Evolutionary conservation across 148 eudicot genomes (phyloP).

Genomic region (Amaranthus hypochondriacus): DNA sequence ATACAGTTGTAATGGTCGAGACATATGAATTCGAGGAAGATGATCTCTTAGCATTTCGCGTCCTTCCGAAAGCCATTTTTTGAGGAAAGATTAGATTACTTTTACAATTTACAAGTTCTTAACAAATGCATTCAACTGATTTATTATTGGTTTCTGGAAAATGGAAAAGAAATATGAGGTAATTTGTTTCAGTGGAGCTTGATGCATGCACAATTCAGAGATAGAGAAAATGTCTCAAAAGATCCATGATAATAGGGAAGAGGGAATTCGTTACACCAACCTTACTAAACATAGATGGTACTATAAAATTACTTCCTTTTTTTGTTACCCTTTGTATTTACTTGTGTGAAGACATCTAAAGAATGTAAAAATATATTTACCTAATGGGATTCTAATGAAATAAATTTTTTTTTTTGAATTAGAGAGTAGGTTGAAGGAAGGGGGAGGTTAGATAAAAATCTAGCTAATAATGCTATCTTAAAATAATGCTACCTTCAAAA

Average conservation of each 20-base stretch:
- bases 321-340: neutral
- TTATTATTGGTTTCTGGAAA: neutral
- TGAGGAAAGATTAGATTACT: conserved; percentile 15
- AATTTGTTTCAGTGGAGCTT: conserved; percentile 23
- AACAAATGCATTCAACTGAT: neutral
- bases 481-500: no score
- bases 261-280: conserved; percentile 32
- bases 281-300: neutral
- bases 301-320: neutral
- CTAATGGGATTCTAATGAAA: neutral
- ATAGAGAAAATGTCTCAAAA: conserved; percentile 25
- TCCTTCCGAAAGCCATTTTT: conserved; percentile 36
- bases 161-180: conserved; percentile 4
- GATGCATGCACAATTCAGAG: conserved; percentile 12
- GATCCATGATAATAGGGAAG: conserved; percentile 66
- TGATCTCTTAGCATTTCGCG: conserved; percentile 23
- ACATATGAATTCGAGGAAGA: conserved; percentile 25
- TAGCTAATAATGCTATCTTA: no score
- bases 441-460: neutral
- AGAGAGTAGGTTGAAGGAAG: conserved; percentile 6
- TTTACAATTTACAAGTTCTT: neutral
- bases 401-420: neutral
- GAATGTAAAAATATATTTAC: neutral
- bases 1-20: conserved; percentile 25
- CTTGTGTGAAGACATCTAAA: neutral